Percentiles rank a stretch among this genome's conserved stretches.
Evolutionary conservation across 345 rosid genomes (phyloP).

Genomic region (Gossypioides kirkii): DNA sequence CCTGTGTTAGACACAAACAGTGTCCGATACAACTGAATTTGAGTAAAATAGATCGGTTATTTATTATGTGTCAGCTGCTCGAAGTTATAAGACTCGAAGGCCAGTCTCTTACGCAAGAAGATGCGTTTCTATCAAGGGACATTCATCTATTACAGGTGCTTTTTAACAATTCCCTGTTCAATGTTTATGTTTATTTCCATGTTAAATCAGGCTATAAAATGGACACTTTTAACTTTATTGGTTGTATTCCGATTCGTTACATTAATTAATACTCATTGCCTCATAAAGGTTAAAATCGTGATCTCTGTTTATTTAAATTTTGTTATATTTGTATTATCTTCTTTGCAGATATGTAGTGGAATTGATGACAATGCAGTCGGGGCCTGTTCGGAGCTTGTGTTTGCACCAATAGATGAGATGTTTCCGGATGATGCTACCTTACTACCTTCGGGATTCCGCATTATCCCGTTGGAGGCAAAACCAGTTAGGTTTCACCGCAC

Average conservation of each 20-base stretch:
- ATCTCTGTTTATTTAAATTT: not conserved
- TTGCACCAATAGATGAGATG: conserved; percentile 97
- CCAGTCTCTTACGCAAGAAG: conserved; percentile 88
- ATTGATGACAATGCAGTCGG: conserved; percentile 88
- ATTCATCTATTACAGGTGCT: conserved; percentile 93
- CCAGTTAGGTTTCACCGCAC: conserved; percentile 37
- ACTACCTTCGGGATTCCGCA: conserved; percentile 90
- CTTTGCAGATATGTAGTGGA: conserved; percentile 79
- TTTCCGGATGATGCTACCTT: conserved; percentile 96
- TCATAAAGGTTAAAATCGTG: too few species aligned
- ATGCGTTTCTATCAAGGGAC: conserved; percentile 80
- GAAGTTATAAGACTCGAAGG: conserved; percentile 96
- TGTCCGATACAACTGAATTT: too few species aligned
- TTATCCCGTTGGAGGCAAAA: conserved; percentile 88
- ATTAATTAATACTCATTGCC: not conserved
- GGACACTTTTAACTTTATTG: not conserved
- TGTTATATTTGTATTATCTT: not conserved
- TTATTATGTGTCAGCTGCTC: conserved; percentile 46
- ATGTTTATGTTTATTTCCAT: not conserved
- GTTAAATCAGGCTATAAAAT: not conserved
- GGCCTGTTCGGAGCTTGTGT: conserved; percentile 84
- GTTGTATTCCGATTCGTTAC: not conserved
- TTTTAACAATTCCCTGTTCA: not conserved
- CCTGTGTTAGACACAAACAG: too few species aligned
- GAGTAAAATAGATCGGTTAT: not conserved